Base-by-base conservation (phyloP, 1,284 basidiomycete species). In the Coniferiporia weirii region DNA sequence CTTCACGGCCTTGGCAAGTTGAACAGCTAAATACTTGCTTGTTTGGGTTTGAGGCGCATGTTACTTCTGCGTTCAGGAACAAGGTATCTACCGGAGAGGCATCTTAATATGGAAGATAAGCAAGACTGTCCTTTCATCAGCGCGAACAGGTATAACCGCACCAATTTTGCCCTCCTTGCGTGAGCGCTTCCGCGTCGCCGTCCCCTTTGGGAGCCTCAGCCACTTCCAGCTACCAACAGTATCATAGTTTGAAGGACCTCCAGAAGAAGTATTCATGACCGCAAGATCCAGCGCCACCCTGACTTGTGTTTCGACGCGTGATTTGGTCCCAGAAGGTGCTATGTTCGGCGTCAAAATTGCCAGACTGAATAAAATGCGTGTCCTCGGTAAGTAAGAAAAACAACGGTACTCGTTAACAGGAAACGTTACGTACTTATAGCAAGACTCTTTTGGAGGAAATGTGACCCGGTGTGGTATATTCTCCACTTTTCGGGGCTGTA, bases 271-370 rank as follows among this genome's bases (percentile, higher is more conserved):
- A 66, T 78, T 84, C 15, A 82, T 76, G 64, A 85, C 82, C 13
- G 88, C 86, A 52, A 93, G 77, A 67, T 91, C 87, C 52, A 94
- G 76, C 9, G 85, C 84, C 43, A 94, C 81, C 67, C 92, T 84
- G 54, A 95, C 85, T 75, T 95, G 94, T 0, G 94, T 97, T 72
- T 97, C 95, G 20, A 97, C 94, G 22, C 94, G 84, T 53, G 91
- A 94, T 73, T 96, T 95, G n/a, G 93, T 89, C 27, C 93, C 94
- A 44, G 78, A 75, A 65, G 86, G 81, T 8, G 93, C 92, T 46
- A 97, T 83, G 66, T 87, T 93, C 44, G 93, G 89, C 40, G 94
- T 85, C 69, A 93, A 77, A 64, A 93, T 86, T 27, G 86, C 80
- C 59, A 91, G 80, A 66, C 87, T 91, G 63, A 10, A 61, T 12